These are phyloP conservation scores for Massariosphaeria phaeospora DNA, from an alignment of 495 filamentous ascomycete species.

Conservation along the genomic window DNA sequence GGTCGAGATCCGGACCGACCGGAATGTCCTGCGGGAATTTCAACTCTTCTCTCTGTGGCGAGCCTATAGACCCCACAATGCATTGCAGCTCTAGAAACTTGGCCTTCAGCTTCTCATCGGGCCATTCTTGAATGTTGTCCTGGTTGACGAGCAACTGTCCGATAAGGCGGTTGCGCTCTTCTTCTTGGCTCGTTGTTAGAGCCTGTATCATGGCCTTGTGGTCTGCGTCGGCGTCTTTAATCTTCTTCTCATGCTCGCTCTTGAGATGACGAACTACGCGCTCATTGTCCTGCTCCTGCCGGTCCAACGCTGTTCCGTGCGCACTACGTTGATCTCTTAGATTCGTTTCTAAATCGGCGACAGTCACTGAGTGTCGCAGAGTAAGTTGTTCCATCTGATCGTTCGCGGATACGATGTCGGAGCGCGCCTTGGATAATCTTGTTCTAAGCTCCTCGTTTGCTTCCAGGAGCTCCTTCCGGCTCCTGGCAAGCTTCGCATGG, in stretches of 20 bases:
- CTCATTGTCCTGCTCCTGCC: background rate
- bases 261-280: background rate
- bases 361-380: background rate
- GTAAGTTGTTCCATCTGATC: background rate
- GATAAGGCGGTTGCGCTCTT: constrained; percentile 22
- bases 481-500: background rate
- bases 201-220: background rate
- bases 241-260: background rate
- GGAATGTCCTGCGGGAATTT: constrained; percentile 1
- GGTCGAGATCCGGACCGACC: background rate
- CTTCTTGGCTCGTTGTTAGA: background rate
- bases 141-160: constrained; percentile 36
- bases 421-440: background rate
- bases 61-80: constrained; percentile 24
- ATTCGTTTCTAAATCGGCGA: background rate
- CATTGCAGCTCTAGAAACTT: constrained; percentile 34
- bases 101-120: constrained; percentile 36
- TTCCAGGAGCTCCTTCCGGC: background rate
- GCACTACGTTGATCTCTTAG: background rate
- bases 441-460: background rate
- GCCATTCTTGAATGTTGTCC: constrained; percentile 35
- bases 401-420: background rate
- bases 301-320: background rate
- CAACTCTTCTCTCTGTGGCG: constrained; percentile 22
- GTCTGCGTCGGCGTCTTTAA: background rate